Percentiles rank a stretch among this genome's conserved stretches.
Conservation (phyloP, 1,284 basidiomycete species). For the Ustanciosporium gigantosporum region DNA sequence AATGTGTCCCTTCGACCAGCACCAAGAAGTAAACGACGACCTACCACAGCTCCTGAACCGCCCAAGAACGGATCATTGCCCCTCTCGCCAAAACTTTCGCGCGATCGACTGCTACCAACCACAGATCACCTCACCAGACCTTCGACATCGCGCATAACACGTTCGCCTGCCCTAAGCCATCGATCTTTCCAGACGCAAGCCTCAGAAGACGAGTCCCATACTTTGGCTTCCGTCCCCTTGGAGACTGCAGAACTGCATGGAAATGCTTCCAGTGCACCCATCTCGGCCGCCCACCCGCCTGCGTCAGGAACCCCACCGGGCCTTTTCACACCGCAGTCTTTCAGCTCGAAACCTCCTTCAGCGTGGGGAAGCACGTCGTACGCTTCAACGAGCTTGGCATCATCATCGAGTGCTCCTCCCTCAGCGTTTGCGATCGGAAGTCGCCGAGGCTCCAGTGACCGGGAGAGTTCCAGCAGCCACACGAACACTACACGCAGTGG, state of each 20-base stretch:
- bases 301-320: neutral
- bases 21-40: neutral
- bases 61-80: neutral
- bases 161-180: neutral
- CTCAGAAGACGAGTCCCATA: neutral
- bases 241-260: neutral
- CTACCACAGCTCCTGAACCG: conserved; percentile 14
- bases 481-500: no score
- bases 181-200: neutral
- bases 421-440: no score
- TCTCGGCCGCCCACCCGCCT: neutral
- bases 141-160: neutral
- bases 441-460: conserved; percentile 4
- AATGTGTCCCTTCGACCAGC: neutral
- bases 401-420: no score
- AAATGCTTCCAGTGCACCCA: neutral
- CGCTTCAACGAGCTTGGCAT: no score
- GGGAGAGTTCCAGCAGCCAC: conserved; percentile 8
- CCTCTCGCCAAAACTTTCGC: neutral
- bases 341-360: conserved; percentile 4
- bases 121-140: no score
- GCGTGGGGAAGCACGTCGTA: no score
- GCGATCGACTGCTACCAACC: neutral
- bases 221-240: neutral
- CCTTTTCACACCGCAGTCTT: conserved; percentile 20